A percentile compares a stretch with the other conserved stretches of the same genome.
These are phyloP conservation scores for Fragaria ananassa DNA, from an alignment of 306 rosid species.

Conservation along the genomic window DNA sequence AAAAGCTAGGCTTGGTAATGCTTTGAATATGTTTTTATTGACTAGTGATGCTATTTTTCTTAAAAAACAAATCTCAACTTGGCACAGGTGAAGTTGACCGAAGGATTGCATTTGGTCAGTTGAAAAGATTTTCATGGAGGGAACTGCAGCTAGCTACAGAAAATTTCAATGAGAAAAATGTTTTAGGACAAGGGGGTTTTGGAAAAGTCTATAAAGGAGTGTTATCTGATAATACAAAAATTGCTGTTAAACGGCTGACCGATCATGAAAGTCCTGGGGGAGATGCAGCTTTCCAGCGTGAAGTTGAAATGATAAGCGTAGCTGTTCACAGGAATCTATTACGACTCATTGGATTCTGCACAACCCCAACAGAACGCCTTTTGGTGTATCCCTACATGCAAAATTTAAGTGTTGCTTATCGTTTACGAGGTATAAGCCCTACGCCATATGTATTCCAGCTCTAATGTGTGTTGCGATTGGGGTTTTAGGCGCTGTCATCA, in stretches of 20 bases:
- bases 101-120: constrained; percentile 92
- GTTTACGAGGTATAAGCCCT: constrained; percentile 65
- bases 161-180: constrained; percentile 82
- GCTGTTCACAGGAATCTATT: constrained; percentile 89
- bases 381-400: constrained; percentile 97
- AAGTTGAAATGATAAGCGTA: constrained; percentile 99
- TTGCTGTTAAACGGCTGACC: constrained; percentile 92
- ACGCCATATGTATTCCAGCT: neutral
- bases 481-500: neutral
- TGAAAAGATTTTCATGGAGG: constrained; percentile 88
- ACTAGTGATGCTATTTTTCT: neutral
- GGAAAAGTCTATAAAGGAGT: constrained; percentile 99
- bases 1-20: neutral
- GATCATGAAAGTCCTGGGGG: constrained; percentile 98
- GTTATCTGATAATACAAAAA: constrained; percentile 74
- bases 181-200: constrained; percentile 98
- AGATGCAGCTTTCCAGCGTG: constrained; percentile 94
- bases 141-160: constrained; percentile 93
- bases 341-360: constrained; percentile 87
- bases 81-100: constrained; percentile 87
- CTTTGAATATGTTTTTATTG: constrained; percentile 8
- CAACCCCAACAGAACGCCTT: constrained; percentile 92
- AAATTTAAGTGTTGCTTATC: constrained; percentile 91
- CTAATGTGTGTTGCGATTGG: neutral
- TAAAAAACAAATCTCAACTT: neutral